Conservation (phyloP, 1,139 yeast species). For the Pneumocystis jirovecii region DNA sequence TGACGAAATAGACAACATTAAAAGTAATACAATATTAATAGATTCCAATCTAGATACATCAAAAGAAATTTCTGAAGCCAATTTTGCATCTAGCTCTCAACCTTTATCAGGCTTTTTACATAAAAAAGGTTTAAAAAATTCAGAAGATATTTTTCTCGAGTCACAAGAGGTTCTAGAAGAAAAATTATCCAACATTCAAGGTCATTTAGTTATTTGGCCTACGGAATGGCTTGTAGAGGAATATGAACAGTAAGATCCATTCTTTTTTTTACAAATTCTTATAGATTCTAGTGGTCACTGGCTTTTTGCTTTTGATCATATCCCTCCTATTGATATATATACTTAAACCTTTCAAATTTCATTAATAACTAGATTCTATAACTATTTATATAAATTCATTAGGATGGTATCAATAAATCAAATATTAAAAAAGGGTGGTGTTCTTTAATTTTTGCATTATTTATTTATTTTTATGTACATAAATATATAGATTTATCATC, state of each 20-base stretch:
- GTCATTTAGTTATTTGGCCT: conserved; percentile 81
- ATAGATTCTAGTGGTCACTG: background rate
- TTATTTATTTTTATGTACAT: background rate
- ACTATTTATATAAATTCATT: background rate
- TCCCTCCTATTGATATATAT: background rate
- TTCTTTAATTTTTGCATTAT: background rate
- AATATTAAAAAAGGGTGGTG: background rate
- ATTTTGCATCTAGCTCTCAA: background rate
- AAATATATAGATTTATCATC: background rate
- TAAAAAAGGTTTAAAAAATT: background rate
- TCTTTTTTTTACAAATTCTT: background rate
- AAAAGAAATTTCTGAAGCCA: background rate
- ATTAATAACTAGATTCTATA: background rate
- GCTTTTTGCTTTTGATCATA: background rate
- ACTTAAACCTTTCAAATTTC: background rate
- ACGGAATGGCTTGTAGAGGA: conserved; percentile 80
- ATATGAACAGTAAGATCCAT: conserved; percentile 34
- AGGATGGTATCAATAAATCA: background rate
- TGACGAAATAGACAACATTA: background rate
- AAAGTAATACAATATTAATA: background rate
- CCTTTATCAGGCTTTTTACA: background rate
- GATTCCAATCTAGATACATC: background rate
- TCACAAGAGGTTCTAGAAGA: conserved; percentile 59
- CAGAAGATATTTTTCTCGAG: conserved; percentile 38
- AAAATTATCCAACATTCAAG: conserved; percentile 60